phyloP scores from a whole-genome alignment of 176 grass and related monocot genomes.

The Themeda triandra region DNA sequence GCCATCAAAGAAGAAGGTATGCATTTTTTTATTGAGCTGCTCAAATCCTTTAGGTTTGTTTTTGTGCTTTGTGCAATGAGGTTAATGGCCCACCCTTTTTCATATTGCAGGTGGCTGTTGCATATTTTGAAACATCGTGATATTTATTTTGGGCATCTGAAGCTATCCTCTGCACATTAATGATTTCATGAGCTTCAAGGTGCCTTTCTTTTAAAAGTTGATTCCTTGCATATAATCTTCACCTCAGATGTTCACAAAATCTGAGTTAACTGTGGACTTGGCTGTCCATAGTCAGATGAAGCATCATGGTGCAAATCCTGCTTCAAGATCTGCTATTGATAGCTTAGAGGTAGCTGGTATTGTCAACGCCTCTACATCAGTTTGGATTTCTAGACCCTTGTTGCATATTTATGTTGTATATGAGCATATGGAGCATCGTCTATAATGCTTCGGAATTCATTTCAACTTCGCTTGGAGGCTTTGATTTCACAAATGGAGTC shows the following conservation, averaged over 20 bases:
- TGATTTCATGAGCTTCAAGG: neutral
- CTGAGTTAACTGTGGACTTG: neutral
- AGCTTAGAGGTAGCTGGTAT: neutral
- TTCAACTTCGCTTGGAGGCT: neutral
- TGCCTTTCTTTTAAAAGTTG: slow-evolving; percentile 6
- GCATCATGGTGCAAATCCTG: slow-evolving; percentile 24
- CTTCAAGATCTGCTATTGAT: slow-evolving; percentile 15
- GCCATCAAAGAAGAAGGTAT: slow-evolving; percentile 52
- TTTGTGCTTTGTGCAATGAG: neutral
- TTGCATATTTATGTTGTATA: neutral
- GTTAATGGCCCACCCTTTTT: neutral
- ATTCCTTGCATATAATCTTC: neutral
- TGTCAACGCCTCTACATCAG: neutral
- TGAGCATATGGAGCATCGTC: neutral
- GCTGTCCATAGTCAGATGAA: neutral
- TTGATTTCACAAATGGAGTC: neutral
- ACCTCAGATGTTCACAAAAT: neutral
- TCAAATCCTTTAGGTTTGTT: neutral
- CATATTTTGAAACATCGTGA: neutral
- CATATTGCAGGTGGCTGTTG: slow-evolving; percentile 42
- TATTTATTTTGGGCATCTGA: slow-evolving; percentile 20
- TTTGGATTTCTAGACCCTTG: neutral
- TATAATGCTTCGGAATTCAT: neutral
- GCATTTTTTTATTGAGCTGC: neutral
- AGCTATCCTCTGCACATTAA: neutral